A percentile compares a stretch with the other conserved stretches of the same genome.
Conservation (phyloP, 371 early-diverging fungal species). For the Mucor sp. region DNA sequence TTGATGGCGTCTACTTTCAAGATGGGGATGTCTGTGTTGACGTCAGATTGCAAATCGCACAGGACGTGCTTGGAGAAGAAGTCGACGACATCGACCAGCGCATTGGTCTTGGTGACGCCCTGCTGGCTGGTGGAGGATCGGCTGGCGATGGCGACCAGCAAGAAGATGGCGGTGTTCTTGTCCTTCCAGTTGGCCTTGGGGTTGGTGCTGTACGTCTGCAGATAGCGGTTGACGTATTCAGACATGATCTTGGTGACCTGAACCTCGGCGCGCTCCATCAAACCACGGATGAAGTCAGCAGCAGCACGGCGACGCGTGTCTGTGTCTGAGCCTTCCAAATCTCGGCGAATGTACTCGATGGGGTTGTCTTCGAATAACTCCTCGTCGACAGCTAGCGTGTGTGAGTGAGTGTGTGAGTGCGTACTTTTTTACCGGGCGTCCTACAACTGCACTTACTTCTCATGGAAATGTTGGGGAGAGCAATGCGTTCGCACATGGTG, state of each 20-base stretch:
- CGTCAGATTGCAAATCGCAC: conserved; percentile 76
- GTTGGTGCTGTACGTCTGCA: conserved; percentile 75
- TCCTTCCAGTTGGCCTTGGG: conserved; percentile 87
- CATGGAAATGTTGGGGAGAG: conserved; percentile 91
- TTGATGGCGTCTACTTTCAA: conserved; percentile 94
- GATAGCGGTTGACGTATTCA: conserved; percentile 72
- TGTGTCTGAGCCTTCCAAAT: conserved; percentile 90
- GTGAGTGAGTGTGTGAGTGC: too few relatives aligned
- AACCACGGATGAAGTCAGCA: conserved; percentile 89
- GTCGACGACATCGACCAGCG: conserved; percentile 77
- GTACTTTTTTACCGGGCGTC: background rate
- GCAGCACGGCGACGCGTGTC: conserved; percentile 94
- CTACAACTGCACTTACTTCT: conserved; percentile 52
- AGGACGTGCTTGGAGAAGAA: conserved; percentile 85
- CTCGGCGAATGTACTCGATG: conserved; percentile 90
- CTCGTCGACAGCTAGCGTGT: conserved; percentile 74
- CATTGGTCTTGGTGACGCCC: conserved; percentile 83
- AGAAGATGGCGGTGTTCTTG: conserved; percentile 93
- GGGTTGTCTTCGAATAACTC: conserved; percentile 97
- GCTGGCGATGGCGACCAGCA: conserved; percentile 87
- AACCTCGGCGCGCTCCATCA: conserved; percentile 83
- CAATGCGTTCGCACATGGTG: conserved; percentile 86
- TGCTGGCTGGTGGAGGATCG: conserved; percentile 63
- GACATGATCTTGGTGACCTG: conserved; percentile 84
- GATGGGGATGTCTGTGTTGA: conserved; percentile 77